Base-by-base conservation (phyloP, 2,329 filamentous ascomycete genomes). In the Neofusicoccum sp. region DNA sequence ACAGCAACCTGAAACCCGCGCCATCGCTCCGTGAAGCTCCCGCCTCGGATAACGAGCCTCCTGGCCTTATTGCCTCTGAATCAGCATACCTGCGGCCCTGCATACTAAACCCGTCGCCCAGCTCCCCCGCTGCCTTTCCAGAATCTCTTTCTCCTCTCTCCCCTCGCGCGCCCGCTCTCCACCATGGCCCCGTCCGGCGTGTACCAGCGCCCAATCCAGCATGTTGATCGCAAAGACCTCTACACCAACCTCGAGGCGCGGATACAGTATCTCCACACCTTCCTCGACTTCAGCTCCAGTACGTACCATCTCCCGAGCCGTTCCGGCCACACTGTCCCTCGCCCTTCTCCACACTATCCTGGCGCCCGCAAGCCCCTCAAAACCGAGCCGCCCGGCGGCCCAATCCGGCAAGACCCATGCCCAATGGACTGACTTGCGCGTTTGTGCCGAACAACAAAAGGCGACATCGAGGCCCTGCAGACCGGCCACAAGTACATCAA, bases 401-500 rank as follows among this genome's bases (percentile, higher is more conserved):
- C 12, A 11, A 33, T 43, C 11, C 14, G 37, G 37, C 31, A 43
- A 43, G 6, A 33, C n/a, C 52, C 50, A 9, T 41, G 22, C 31
- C 12, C 22, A 16, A 9, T 9, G 2, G 54, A 14, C 54, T 58
- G 54, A 58, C 54, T 4, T n/a, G 39, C 54, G 31, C 44, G 12
- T 34, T 45, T 43, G 16, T 22, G 8, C 16, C 33, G 14, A 6
- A 22, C 22, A 62, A 12, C 41, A 37, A 22, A 64, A 91, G 90
- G 84, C 66, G 90, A 93, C 71, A 87, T 92, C 63, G 88, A 90
- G 67, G 89, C 89, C 43, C 83, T 93, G 41, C 81, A 85, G 12
- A 80, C 82, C 2, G 90, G 89, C 66, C 81, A 86, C 64, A 92
- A 92, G 74, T 92, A 92, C 77, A 89, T 93, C 79, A 90, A 89